phyloP scores from a whole-genome alignment of 2,329 filamentous ascomycete species.

The Alternaria novae-zelandiae region DNA sequence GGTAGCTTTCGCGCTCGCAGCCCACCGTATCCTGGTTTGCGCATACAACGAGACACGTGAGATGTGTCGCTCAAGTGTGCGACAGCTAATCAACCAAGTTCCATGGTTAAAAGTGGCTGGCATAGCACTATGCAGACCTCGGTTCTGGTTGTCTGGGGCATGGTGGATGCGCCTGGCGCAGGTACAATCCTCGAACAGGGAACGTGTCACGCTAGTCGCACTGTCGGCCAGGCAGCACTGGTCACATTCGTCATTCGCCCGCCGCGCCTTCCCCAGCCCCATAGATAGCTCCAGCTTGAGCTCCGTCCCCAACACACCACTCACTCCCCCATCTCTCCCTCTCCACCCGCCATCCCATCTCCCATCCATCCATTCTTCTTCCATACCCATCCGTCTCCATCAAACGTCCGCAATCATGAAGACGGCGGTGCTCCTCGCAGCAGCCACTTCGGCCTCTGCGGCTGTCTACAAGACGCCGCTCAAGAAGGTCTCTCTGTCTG shows the following conservation, averaged over 20 bases:
- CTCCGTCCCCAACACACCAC: constrained; percentile 11
- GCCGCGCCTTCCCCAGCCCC: constrained; percentile 14
- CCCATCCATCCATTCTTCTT: constrained; percentile 10
- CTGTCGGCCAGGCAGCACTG: constrained; percentile 7
- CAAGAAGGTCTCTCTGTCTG: constrained; percentile 89
- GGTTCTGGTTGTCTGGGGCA: background rate
- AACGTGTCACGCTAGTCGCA: constrained; percentile 14
- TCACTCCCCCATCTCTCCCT: constrained; percentile 12
- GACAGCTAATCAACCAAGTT: background rate
- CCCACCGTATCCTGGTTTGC: background rate
- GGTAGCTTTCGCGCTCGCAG: background rate
- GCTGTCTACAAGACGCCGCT: constrained; percentile 96
- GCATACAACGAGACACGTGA: background rate
- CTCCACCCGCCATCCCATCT: constrained; percentile 9
- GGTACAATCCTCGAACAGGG: constrained; percentile 5
- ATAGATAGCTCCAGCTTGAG: constrained; percentile 20
- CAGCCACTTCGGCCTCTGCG: constrained; percentile 80
- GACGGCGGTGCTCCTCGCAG: constrained; percentile 78
- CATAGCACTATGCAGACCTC: background rate
- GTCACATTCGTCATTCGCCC: constrained; percentile 13
- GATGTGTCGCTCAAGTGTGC: background rate
- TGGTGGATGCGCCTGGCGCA: background rate
- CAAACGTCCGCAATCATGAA: constrained; percentile 69
- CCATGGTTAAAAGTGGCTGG: background rate
- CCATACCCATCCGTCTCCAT: background rate